Conservation (phyloP, 371 early-diverging fungal species). For the Mycotypha africana region DNA sequence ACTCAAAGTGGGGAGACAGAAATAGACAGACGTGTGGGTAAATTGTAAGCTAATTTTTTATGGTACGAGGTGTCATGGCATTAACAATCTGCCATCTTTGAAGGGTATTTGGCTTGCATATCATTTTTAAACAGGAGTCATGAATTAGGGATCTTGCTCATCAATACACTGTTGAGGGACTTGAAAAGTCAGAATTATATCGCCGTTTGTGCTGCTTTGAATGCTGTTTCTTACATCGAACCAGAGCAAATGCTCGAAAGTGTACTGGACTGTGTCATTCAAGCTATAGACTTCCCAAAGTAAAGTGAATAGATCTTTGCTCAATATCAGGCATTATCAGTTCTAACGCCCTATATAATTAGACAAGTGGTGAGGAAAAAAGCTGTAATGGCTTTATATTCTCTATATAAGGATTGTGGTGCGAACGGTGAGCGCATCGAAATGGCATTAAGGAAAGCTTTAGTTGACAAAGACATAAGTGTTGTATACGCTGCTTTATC, state of each 20-base stretch:
- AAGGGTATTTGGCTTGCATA: slow-evolving; percentile 45
- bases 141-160: slow-evolving; percentile 45
- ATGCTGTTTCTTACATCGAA: slow-evolving; percentile 34
- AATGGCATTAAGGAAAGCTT: slow-evolving; percentile 17
- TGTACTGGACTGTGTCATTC: slow-evolving; percentile 25
- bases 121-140: slow-evolving; percentile 33
- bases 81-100: too few relatives aligned
- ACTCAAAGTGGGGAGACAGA: slow-evolving; percentile 44
- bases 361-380: slow-evolving; percentile 48
- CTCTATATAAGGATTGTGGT: slow-evolving; percentile 28
- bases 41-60: neutral
- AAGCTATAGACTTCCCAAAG: slow-evolving; percentile 30
- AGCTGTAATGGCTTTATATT: slow-evolving; percentile 29
- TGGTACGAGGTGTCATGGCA: too few relatives aligned
- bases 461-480: slow-evolving; percentile 41
- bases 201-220: slow-evolving; percentile 37
- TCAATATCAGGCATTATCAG: too few relatives aligned
- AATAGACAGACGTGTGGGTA: slow-evolving; percentile 43
- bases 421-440: too few relatives aligned
- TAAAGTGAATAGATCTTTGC: slow-evolving; percentile 1
- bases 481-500: slow-evolving; percentile 38
- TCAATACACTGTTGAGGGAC: slow-evolving; percentile 49
- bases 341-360: too few relatives aligned
- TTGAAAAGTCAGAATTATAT: slow-evolving; percentile 34
- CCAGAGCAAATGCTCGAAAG: slow-evolving; percentile 33